phyloP scores from a whole-genome alignment of 176 grass and related monocot species.

The Eragrostis curvula region DNA sequence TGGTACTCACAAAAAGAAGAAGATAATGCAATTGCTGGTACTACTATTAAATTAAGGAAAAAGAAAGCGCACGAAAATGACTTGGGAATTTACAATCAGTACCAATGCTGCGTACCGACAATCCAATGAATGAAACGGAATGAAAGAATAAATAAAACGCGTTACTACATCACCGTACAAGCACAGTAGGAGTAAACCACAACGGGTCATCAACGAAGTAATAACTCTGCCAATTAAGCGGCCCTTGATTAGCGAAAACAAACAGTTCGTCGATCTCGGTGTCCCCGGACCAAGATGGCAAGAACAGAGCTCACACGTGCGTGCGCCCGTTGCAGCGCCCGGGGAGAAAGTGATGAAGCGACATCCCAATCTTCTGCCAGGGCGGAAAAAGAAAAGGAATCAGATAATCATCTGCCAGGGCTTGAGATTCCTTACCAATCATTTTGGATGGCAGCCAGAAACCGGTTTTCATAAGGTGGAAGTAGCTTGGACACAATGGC shows the following conservation, averaged over 20 bases:
- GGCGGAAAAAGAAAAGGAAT: background rate
- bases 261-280: background rate
- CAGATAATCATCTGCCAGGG: background rate
- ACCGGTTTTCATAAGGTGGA: slow-evolving; percentile 42
- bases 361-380: too few species aligned
- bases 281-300: background rate
- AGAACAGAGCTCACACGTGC: slow-evolving; percentile 10
- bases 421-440: slow-evolving; percentile 50
- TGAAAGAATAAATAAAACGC: too few species aligned
- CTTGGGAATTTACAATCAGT: background rate
- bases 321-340: too few species aligned
- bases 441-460: slow-evolving; percentile 54
- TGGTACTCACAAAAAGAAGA: too few species aligned
- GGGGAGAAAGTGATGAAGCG: too few species aligned
- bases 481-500: slow-evolving; percentile 60
- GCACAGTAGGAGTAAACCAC: background rate
- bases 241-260: background rate
- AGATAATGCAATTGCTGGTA: background rate
- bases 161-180: too few species aligned
- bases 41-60: background rate
- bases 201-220: background rate
- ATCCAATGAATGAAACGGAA: slow-evolving; percentile 13
- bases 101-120: background rate
- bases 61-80: background rate
- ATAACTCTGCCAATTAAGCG: background rate